These are phyloP conservation scores for Aschersonia sp. DNA, from an alignment of 2,329 filamentous ascomycete species.

Conservation along the genomic window DNA sequence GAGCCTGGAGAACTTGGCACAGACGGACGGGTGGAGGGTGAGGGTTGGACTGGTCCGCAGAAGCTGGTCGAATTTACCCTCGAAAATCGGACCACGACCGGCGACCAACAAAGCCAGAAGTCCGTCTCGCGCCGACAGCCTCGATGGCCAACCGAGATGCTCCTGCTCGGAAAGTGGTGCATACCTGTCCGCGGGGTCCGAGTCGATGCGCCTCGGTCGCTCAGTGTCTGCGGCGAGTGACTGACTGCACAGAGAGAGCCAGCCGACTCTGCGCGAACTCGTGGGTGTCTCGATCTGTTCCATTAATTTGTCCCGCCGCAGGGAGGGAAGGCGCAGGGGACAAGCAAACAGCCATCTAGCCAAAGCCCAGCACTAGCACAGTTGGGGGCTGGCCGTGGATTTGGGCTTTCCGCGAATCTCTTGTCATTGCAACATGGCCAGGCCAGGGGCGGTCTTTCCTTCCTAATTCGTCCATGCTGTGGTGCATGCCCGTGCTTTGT, in stretches of 20 bases:
- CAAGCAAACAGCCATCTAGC: neutral
- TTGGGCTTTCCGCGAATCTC: neutral
- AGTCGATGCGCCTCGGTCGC: too few species aligned
- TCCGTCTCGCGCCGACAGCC: neutral
- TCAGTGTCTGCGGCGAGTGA: too few species aligned
- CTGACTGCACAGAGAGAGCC: too few species aligned
- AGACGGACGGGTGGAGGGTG: neutral
- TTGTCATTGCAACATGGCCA: too few species aligned
- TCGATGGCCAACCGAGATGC: too few species aligned
- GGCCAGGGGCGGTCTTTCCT: neutral
- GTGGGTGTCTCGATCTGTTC: neutral
- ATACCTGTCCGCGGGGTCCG: too few species aligned
- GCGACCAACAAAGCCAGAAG: neutral
- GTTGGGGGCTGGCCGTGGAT: neutral
- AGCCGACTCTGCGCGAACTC: too few species aligned
- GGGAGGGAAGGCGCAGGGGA: neutral
- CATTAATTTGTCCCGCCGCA: neutral
- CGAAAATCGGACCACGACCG: neutral
- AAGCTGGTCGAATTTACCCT: neutral
- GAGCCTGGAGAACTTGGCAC: neutral
- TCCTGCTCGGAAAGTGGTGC: too few species aligned
- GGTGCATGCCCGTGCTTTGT: conserved; percentile 3
- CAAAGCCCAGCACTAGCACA: neutral
- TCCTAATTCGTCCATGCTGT: neutral
- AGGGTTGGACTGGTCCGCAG: neutral